Base-by-base conservation (phyloP, 1,284 basidiomycete genomes). In the Trichosporon coremiiforme region DNA sequence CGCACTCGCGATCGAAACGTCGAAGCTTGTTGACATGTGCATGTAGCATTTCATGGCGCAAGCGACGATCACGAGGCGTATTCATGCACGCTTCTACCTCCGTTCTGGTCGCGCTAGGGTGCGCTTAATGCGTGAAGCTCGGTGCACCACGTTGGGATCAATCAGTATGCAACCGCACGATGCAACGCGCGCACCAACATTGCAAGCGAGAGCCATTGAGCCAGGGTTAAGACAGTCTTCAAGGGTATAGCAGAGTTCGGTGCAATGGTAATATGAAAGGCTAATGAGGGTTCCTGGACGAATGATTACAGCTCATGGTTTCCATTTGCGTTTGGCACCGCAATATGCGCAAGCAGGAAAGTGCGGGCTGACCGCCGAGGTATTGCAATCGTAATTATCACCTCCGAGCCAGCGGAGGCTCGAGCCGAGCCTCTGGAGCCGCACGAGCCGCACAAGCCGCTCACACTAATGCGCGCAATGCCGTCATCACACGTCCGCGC, bases 401-500 rank as follows among this genome's bases (percentile, higher is more conserved):
- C 15, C 38, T 8, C 38, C 10, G 10, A 25, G 25, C 25, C 38
- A 12, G 10, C 38, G 38, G 12, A 41, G 13, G 36, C 36, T 38
- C 9, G 36, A 38, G 12, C 36, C 36, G 36, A 10, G 36, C 36
- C 13, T 7, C 36, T 38, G 36, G 36, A 38, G 12, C 36, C 10
- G 33, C 33, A 35, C 33, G 33, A 35, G 36, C 36, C 36, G 36
- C 36, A 6, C 9, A 25, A 25, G 25, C 25, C 25, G 25, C 25
- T 25, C 25, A 12, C 41, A 41, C 38, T 41, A 45, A 22, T 22
- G 2, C 20, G 50, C 50, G 22, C 12, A 13, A 53, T 53, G 50
- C 50, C 50, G 50, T 53, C 50, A 53, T 53, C 22, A 53, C 50
- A 53, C 50, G 50, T 25, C 50, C 50, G 50, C n/a, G 50, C n/a